Base-by-base conservation (phyloP, 2,329 filamentous ascomycete genomes). In the Monilinia aucupariae region DNA sequence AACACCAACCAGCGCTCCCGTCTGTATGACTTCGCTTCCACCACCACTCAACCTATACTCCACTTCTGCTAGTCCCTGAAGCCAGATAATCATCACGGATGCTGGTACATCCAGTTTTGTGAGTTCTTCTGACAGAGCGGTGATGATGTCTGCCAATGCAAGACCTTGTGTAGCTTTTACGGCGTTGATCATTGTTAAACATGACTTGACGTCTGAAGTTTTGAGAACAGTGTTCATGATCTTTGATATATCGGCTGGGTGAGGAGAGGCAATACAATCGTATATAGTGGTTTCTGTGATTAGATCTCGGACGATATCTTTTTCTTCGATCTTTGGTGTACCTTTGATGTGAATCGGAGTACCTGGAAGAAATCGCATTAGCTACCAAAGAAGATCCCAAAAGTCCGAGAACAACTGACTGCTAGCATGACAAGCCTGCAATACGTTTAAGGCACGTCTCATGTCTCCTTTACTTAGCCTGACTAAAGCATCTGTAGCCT, bases 351-450 rank as follows among this genome's bases (percentile, higher is more conserved):
- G 82, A 32, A 92, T 78, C 0, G 89, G 89, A 48, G 86, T 90
- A 71, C 86, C 86, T 89, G n/a, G 45, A 64, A 4, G 9, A 27
- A 20, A 15, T n/a, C 32, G 64, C n/a, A 39, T 68, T 43, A 69
- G 64, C 27, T 48, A 20, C 32, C 22, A 9, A 48, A 39, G 4
- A 41, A 9, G 7, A 32, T 43, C 17, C 20, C 5, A 15, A 17
- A 25, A 10, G 51, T 32, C 13, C 5, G 30, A 22, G 13, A 27
- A 30, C 15, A 22, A 75, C 79, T 80, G 84, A 85, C 91, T 96
- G 66, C 92, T 96, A 41, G 94, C 94, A 74, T 97, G 91, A 69
- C 94, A 99, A 10, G 94, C 94, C 77, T 99, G 94, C 34, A 99
- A 81, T 12, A 99, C 94, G 72, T 99, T 99, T 69, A 99, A 76